These are phyloP conservation scores for Citrus hindsii DNA, from an alignment of 345 rosid species.

Conservation along the genomic window DNA sequence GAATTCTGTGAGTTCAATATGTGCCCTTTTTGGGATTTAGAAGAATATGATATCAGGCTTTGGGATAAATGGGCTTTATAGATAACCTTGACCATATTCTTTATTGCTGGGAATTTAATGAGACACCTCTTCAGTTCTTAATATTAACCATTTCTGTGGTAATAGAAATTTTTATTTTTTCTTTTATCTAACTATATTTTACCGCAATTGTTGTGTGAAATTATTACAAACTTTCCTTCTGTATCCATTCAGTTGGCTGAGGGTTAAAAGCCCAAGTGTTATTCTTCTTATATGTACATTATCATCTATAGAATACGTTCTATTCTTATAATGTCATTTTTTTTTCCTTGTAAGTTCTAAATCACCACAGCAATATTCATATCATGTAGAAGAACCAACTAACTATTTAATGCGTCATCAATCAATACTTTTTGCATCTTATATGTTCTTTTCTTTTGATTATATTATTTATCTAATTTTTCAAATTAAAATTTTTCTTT, in stretches of 20 bases:
- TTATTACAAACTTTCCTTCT: neutral
- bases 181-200: neutral
- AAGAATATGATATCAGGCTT: neutral
- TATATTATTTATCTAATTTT: neutral
- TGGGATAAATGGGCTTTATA: neutral
- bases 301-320: neutral
- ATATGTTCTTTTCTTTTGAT: neutral
- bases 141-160: neutral
- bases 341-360: neutral
- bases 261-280: neutral
- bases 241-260: neutral
- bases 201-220: neutral
- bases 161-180: neutral
- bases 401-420: neutral
- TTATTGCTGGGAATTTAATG: neutral
- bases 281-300: neutral
- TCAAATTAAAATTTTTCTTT: slow-evolving; percentile 5
- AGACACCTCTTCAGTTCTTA: neutral
- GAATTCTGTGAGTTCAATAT: slow-evolving; percentile 50
- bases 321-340: neutral
- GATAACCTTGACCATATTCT: neutral
- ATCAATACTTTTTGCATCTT: neutral
- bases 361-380: neutral
- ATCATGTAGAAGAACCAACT: neutral
- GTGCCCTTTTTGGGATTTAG: neutral